Percentiles rank a stretch among this genome's conserved stretches.
Conservation (phyloP, 78 protist species). For the Monosiga brevicollis region DNA sequence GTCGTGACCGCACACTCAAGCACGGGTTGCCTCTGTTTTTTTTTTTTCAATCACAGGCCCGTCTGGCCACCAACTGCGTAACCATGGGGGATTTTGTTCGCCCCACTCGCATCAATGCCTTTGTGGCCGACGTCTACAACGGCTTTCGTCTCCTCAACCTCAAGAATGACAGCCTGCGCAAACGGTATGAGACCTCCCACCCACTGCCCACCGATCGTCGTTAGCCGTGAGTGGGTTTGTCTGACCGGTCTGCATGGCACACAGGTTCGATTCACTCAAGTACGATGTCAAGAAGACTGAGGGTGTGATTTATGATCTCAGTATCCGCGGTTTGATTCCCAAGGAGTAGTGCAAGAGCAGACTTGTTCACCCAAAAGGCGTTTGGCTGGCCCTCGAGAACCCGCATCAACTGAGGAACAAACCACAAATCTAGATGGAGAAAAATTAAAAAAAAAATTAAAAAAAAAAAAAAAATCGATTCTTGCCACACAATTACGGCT, state of each 20-base stretch:
- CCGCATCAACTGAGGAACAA: no score
- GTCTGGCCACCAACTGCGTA: slow-evolving; percentile 52
- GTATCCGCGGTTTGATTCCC: slow-evolving; percentile 47
- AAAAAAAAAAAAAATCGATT: no score
- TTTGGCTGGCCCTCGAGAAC: no score
- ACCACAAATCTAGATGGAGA: no score
- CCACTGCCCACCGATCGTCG: neutral
- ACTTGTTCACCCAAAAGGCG: no score
- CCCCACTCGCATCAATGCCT: slow-evolving; percentile 21
- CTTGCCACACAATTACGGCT: no score
- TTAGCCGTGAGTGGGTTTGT: neutral
- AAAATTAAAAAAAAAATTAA: no score
- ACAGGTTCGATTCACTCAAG: slow-evolving; percentile 27
- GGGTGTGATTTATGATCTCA: slow-evolving; percentile 63
- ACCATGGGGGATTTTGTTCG: slow-evolving; percentile 40
- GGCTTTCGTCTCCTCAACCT: slow-evolving; percentile 57
- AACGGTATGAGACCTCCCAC: slow-evolving; percentile 23
- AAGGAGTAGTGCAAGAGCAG: neutral
- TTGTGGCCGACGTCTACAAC: slow-evolving; percentile 34
- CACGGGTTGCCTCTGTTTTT: neutral
- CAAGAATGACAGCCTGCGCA: slow-evolving; percentile 61
- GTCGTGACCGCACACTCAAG: neutral
- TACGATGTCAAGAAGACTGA: slow-evolving; percentile 65
- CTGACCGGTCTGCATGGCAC: no score
- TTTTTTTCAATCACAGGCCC: slow-evolving; percentile 17